Conservation (phyloP, 2,329 filamentous ascomycete species). For the Aspergillus sp. region DNA sequence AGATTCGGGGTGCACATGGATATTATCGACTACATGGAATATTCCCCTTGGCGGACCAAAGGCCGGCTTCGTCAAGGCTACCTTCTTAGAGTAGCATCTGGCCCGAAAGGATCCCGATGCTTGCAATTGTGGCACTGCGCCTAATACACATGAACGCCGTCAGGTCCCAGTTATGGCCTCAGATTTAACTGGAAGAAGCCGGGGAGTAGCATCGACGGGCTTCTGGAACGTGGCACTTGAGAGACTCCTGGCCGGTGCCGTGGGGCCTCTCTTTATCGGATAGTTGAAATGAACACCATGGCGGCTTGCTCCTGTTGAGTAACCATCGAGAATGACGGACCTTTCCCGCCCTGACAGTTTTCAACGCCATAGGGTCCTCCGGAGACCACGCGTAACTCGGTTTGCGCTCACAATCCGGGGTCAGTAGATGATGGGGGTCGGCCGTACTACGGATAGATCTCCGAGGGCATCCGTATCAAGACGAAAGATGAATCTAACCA, state of each 20-base stretch:
- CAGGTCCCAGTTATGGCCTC: not conserved
- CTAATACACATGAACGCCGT: not conserved
- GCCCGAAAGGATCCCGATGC: slow-evolving; percentile 1
- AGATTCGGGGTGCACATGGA: not conserved
- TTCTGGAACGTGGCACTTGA: not conserved
- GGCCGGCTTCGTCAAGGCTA: not conserved
- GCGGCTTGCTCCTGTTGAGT: slow-evolving; percentile 4
- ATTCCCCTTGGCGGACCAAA: not conserved
- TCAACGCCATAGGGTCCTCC: not conserved
- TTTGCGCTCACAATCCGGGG: not conserved
- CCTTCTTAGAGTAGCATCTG: not conserved
- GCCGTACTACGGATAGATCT: not conserved
- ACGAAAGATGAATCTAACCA: not conserved
- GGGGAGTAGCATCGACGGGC: not conserved
- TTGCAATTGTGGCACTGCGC: not conserved
- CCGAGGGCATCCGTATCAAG: not conserved
- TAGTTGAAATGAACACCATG: not conserved
- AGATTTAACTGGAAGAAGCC: not conserved
- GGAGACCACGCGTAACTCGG: not conserved
- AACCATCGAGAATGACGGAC: not conserved
- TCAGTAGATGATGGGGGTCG: not conserved
- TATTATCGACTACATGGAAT: not conserved
- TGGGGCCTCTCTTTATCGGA: not conserved
- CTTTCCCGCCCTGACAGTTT: slow-evolving; percentile 4
- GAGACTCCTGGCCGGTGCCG: not conserved